phyloP scores from a whole-genome alignment of 2,329 filamentous ascomycete species.

The Sporothrix variecibatus region DNA sequence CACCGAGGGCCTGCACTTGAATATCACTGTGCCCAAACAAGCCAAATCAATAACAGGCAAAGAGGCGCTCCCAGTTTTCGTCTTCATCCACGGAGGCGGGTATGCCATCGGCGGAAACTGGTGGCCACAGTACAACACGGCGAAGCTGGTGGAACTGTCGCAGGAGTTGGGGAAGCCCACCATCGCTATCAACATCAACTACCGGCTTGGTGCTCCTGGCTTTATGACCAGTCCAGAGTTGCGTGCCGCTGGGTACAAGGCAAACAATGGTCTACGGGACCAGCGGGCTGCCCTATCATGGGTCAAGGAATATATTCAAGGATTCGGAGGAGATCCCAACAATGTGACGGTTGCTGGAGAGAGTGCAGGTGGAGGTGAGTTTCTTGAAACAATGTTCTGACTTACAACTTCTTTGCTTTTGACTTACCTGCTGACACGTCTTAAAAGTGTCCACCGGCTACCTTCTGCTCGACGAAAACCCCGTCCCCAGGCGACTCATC shows the following conservation, averaged over 20 bases:
- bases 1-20: neutral
- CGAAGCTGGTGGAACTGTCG: neutral
- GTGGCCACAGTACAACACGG: neutral
- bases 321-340: neutral
- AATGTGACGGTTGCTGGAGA: neutral
- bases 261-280: neutral
- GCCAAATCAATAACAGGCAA: neutral
- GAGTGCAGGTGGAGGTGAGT: neutral
- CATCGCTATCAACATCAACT: neutral
- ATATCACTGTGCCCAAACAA: neutral
- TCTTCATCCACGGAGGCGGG: neutral
- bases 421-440: too few species aligned
- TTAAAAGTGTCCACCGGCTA: neutral
- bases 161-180: neutral
- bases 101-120: neutral
- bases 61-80: neutral
- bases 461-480: neutral
- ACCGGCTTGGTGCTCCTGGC: neutral
- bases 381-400: neutral
- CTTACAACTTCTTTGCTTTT: too few species aligned
- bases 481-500: neutral
- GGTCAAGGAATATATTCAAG: neutral
- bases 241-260: neutral
- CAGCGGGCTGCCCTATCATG: neutral
- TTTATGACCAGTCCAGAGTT: neutral